These are phyloP conservation scores for Microsporum audouinii DNA, from an alignment of 2,329 filamentous ascomycete genomes.

Conservation along the genomic window DNA sequence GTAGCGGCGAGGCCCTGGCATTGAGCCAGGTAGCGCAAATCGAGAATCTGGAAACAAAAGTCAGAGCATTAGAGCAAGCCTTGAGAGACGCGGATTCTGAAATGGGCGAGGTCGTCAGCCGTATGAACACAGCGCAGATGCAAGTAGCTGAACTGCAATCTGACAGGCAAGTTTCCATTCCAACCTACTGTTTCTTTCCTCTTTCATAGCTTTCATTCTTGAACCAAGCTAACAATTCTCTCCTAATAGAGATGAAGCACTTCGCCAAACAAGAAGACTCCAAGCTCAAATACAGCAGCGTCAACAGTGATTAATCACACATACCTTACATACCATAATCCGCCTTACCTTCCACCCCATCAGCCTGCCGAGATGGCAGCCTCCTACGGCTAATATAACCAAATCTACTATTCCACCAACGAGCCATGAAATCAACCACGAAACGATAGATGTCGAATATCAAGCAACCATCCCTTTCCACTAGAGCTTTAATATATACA, in stretches of 20 bases:
- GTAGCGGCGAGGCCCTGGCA: conserved; percentile 47
- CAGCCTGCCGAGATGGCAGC: too few relatives aligned
- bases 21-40: conserved; percentile 62
- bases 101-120: conserved; percentile 71
- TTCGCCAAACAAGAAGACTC: conserved; percentile 57
- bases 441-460: background rate
- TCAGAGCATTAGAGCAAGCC: conserved; percentile 75
- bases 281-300: conserved; percentile 57
- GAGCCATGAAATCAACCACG: background rate
- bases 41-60: conserved; percentile 61
- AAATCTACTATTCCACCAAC: background rate
- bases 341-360: background rate
- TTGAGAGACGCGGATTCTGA: conserved; percentile 63
- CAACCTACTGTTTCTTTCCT: background rate
- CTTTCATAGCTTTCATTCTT: background rate
- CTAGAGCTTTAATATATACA: background rate
- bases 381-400: background rate
- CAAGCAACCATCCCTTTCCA: background rate
- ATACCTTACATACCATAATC: background rate
- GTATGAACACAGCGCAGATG: conserved; percentile 74
- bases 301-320: conserved; percentile 40
- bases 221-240: conserved; percentile 13
- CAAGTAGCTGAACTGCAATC: conserved; percentile 66
- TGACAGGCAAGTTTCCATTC: conserved; percentile 25
- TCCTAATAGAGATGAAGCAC: conserved; percentile 52